Evolutionary conservation across 202 grass and related monocot genomes (phyloP), one percentile per base, ranked within the genome.

Genomic region (Digitaria exilis): DNA sequence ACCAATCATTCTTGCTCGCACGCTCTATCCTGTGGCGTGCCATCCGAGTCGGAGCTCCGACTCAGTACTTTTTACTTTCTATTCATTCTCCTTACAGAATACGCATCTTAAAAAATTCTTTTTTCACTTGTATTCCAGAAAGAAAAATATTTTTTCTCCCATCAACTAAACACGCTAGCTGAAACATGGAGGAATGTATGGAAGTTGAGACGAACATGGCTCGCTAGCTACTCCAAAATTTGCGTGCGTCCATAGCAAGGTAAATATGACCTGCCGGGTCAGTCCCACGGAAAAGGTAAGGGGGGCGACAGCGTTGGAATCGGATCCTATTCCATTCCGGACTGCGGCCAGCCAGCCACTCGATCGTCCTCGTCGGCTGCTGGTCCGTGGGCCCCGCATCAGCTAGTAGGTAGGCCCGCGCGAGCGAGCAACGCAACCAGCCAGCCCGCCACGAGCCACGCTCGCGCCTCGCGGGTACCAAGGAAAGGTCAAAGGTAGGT

Each of bases 1-100:
- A 80, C 16, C 63, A 55, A 80, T 80, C 16, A 80, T 80, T 81
- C 78, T 10, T 58, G 78, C 78, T 31, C 34, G 65, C 78, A 58
- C 35, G 78, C 78, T 70, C 28, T 11, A 50, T 31, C 21, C 16
- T 19, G 19, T 22, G 22, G 45, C 26, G 31, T 49, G 68, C 25
- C 25, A 17, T 51, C 44, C n/a, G 25, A 39, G n/a, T n/a, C n/a
- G n/a, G n/a, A n/a, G n/a, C n/a, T n/a, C n/a, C n/a, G n/a, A n/a
- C n/a, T n/a, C n/a, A n/a, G n/a, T n/a, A n/a, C n/a, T n/a, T n/a
- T n/a, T n/a, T n/a, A n/a, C n/a, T n/a, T n/a, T n/a, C n/a, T n/a
- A n/a, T n/a, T n/a, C n/a, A n/a, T n/a, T n/a, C n/a, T n/a, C n/a
- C n/a, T n/a, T n/a, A n/a, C n/a, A n/a, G n/a, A n/a, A n/a, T n/a